Percentiles rank a stretch among this genome's conserved stretches.
Conservation (phyloP, 2,329 filamentous ascomycete genomes). For the Hypoxylon sp. region DNA sequence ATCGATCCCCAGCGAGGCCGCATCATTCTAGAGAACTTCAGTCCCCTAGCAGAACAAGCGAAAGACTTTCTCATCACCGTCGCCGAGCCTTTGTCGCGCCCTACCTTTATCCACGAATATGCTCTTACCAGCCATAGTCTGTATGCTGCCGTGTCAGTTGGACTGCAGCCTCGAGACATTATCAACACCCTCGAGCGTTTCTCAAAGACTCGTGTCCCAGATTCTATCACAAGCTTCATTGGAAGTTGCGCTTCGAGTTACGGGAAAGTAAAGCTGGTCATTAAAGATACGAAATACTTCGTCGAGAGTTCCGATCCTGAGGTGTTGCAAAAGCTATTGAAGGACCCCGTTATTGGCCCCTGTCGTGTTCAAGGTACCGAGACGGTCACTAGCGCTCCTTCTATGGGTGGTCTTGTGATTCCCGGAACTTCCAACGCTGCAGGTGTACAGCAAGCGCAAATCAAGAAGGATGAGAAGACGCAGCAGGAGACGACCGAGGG, state of each 20-base stretch:
- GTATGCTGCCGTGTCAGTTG: slow-evolving; percentile 95
- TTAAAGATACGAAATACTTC: slow-evolving; percentile 95
- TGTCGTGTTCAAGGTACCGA: slow-evolving; percentile 80
- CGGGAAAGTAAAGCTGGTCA: slow-evolving; percentile 93
- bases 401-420: slow-evolving; percentile 89
- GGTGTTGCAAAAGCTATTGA: slow-evolving; percentile 88
- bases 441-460: slow-evolving; percentile 81
- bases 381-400: slow-evolving; percentile 86
- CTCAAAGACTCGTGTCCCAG: slow-evolving; percentile 88
- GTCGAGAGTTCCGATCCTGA: slow-evolving; percentile 91
- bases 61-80: slow-evolving; percentile 97
- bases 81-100: slow-evolving; percentile 91
- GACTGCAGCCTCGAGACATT: slow-evolving; percentile 90
- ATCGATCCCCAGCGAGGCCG: slow-evolving; percentile 89
- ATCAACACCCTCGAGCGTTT: slow-evolving; percentile 89
- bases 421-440: slow-evolving; percentile 95
- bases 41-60: slow-evolving; percentile 85
- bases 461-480: slow-evolving; percentile 59
- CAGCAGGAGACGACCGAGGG: slow-evolving; percentile 65
- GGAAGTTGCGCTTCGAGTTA: slow-evolving; percentile 87
- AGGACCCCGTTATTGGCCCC: slow-evolving; percentile 85
- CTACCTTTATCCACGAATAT: slow-evolving; percentile 94
- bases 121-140: slow-evolving; percentile 91
- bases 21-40: slow-evolving; percentile 96
- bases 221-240: slow-evolving; percentile 85